Base-by-base conservation (phyloP, 129 eudicot species). In the Flaveria linearis region DNA sequence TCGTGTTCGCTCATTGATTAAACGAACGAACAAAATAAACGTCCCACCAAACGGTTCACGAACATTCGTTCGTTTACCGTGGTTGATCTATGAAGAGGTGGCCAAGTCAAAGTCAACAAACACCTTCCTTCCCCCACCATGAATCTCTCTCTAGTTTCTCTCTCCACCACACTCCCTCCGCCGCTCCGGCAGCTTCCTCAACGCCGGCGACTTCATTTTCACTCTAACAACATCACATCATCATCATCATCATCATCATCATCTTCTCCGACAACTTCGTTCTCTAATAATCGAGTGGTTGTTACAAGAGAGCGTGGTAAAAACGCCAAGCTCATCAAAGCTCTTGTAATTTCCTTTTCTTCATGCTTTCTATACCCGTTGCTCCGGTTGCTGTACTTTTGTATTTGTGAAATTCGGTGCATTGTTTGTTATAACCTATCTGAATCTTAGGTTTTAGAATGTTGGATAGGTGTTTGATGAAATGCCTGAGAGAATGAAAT, bases 291-390 rank as follows among this genome's bases (percentile, higher is more conserved):
- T 20, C 80, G 82, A 9, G 98, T 92, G 25, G 94, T 92, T 39
- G 96, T 92, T 39, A 92, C 98, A 28, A 71, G 98, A 23, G 98
- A 92, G 81, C 96, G 92, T 39, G 98, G 98, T 68, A 92, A 92
- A 72, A 92, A 92, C 76, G 84, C 53, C 51, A 92, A 88, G 84
- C 96, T 92, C 84, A 86, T 92, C 82, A 78, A 76, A 58, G 88
- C 98, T 15, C 84, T 92, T 67, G 98, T 92, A 88, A 71, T 26
- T 39, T 67, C 41, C 57, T 43, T 51, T 56, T 1, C 68, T 6
- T 61, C 23, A 4, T 55, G 13, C 2, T 62, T 43, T 10, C 26
- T 64, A 17, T 46, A 1, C 57, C 17, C 20, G n/a, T n/a, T n/a
- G n/a, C n/a, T n/a, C n/a, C n/a, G n/a, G 13, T 26, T 49, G 15